These are phyloP conservation scores for Helenozyma rhizophorensis DNA, from an alignment of 805 yeast genomes.

Conservation along the genomic window DNA sequence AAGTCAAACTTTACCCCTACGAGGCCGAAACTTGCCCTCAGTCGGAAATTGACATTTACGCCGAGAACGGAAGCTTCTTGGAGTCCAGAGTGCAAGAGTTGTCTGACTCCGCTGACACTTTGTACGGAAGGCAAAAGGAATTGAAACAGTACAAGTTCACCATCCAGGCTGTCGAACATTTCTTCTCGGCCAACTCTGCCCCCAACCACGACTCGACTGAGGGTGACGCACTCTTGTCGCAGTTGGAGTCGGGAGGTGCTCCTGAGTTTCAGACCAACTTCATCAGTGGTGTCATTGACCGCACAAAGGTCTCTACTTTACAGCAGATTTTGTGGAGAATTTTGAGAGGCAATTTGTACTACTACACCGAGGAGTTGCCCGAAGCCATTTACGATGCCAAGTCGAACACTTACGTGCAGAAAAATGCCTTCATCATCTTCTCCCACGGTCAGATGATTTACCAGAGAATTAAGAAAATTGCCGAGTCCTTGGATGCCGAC, in stretches of 20 bases:
- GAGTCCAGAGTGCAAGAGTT: conserved; percentile 75
- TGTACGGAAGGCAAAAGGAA: conserved; percentile 58
- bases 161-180: conserved; percentile 32
- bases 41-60: conserved; percentile 68
- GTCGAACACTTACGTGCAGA: conserved; percentile 54
- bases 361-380: conserved; percentile 68
- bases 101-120: conserved; percentile 60
- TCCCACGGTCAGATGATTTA: conserved; percentile 82
- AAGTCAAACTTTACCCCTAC: conserved; percentile 32
- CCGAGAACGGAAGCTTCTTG: conserved; percentile 55
- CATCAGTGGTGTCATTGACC: conserved; percentile 77
- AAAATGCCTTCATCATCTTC: conserved; percentile 82
- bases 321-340: conserved; percentile 90
- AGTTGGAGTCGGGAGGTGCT: conserved; percentile 34
- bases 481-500: conserved; percentile 86
- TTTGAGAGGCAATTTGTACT: conserved; percentile 84
- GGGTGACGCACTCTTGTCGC: conserved; percentile 34
- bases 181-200: conserved; percentile 29
- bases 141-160: conserved; percentile 66
- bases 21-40: conserved; percentile 33
- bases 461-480: conserved; percentile 70
- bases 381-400: conserved; percentile 64
- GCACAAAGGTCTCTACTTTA: conserved; percentile 63
- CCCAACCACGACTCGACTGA: conserved; percentile 20
- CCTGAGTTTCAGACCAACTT: conserved; percentile 36